Conservation (phyloP, 163 green algal genomes). For the Chloromonas sp. region DNA sequence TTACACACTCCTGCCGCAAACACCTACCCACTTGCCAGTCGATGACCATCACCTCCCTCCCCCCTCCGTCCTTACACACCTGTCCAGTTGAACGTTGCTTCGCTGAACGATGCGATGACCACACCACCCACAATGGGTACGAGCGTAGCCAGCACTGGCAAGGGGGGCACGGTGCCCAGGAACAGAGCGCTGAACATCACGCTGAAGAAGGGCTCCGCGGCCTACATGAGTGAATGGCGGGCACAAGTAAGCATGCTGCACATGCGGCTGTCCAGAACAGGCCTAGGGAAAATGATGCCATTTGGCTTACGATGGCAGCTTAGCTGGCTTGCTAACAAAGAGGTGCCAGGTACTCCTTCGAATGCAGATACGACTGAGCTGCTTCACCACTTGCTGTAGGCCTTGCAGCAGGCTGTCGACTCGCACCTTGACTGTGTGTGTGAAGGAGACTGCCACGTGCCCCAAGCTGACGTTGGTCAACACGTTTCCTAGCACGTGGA, state of each 20-base stretch:
- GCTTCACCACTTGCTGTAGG: too few relatives aligned
- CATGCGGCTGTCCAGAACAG: too few relatives aligned
- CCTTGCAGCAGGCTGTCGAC: too few relatives aligned
- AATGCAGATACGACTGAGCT: too few relatives aligned
- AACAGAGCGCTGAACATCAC: slow-evolving; percentile 80
- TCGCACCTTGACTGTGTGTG: slow-evolving; percentile 94
- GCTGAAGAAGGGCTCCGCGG: slow-evolving; percentile 95
- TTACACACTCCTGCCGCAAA: too few relatives aligned
- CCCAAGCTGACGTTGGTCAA: slow-evolving; percentile 94
- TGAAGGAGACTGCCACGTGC: slow-evolving; percentile 94
- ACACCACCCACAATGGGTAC: slow-evolving; percentile 52
- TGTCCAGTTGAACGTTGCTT: slow-evolving; percentile 52
- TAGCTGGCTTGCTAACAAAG: too few relatives aligned
- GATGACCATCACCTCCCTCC: too few relatives aligned
- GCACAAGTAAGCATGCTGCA: too few relatives aligned
- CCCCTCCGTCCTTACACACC: neutral
- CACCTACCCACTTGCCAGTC: too few relatives aligned
- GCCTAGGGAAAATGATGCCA: too few relatives aligned
- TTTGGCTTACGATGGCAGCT: too few relatives aligned
- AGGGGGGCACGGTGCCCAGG: slow-evolving; percentile 73
- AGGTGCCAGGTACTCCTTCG: too few relatives aligned
- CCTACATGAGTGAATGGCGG: slow-evolving; percentile 26
- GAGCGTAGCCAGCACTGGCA: slow-evolving; percentile 49
- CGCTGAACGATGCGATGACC: slow-evolving; percentile 39
- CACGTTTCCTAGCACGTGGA: slow-evolving; percentile 92